Evolutionary conservation across 1,284 basidiomycete species (phyloP).

Genomic region (Tremellales sp.): DNA sequence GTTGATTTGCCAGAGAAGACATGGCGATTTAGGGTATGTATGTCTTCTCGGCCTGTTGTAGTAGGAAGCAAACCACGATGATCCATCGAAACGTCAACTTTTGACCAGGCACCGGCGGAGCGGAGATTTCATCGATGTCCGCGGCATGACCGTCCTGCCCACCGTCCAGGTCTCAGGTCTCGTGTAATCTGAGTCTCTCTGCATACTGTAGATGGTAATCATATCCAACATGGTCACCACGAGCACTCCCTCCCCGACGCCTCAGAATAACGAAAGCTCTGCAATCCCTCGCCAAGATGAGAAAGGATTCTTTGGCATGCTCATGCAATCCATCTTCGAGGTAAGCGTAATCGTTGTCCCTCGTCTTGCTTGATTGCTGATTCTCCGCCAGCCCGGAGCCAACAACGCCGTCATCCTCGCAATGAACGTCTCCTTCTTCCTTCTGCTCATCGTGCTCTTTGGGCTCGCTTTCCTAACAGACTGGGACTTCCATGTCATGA

Average conservation of each 20-base stretch:
- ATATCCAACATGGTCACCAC: constrained; percentile 13
- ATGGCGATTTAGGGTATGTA: constrained; percentile 41
- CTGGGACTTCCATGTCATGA: constrained; percentile 42
- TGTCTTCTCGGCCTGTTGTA: no score
- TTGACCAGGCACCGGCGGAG: no score
- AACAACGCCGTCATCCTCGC: constrained; percentile 21
- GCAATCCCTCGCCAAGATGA: no score
- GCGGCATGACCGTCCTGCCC: no score
- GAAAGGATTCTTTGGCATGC: constrained; percentile 32
- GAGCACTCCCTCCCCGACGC: constrained; percentile 10
- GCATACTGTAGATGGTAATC: no score
- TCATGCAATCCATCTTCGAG: constrained; percentile 44
- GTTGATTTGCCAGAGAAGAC: constrained; percentile 79
- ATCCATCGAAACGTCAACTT: no score
- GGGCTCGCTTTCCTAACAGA: constrained; percentile 37
- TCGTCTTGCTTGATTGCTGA: not conserved
- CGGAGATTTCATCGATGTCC: no score
- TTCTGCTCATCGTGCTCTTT: constrained; percentile 41
- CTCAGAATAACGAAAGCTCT: constrained; percentile 1
- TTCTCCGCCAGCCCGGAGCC: not conserved
- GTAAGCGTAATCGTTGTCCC: constrained; percentile 20
- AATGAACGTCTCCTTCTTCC: constrained; percentile 47
- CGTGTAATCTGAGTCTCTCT: no score
- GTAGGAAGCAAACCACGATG: no score
- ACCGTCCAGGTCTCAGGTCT: no score